Conservation (phyloP, 2,329 filamentous ascomycete species). For the Beauveria sp. region DNA sequence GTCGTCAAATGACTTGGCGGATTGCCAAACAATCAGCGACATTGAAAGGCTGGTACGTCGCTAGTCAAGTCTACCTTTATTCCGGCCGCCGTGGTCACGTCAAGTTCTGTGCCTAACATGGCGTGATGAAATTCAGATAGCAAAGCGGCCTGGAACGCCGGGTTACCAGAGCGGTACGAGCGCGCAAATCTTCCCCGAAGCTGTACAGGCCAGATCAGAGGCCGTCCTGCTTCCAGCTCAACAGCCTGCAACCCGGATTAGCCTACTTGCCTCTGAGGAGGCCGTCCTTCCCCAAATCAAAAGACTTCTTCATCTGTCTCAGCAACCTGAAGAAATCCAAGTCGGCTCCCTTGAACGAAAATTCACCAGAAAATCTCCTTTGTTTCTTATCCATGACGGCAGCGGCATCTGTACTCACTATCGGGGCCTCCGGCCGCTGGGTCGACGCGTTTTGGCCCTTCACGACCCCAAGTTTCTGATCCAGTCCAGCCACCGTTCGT, state of each 20-base stretch:
- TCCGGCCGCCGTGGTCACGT: background rate
- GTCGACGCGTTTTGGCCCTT: slow-evolving; percentile 15
- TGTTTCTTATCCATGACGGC: slow-evolving; percentile 24
- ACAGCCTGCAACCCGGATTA: background rate
- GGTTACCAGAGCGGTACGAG: background rate
- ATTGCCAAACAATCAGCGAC: background rate
- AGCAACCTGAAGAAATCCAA: background rate
- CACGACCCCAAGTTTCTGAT: slow-evolving; percentile 11
- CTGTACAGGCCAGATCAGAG: background rate
- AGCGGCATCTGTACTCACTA: slow-evolving; percentile 19
- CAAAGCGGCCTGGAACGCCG: background rate
- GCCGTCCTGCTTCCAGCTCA: background rate
- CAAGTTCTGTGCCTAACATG: background rate
- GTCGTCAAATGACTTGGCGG: background rate
- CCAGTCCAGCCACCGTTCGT: slow-evolving; percentile 6
- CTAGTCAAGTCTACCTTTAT: background rate
- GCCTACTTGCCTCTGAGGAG: background rate
- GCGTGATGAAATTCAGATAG: background rate
- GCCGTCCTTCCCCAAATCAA: background rate
- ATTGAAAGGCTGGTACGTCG: background rate
- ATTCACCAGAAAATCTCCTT: background rate
- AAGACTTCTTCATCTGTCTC: background rate
- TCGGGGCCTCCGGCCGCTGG: background rate
- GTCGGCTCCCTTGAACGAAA: background rate
- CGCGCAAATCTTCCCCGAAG: background rate